Evolutionary conservation across 140 eudicot genomes (phyloP).

Genomic region (Flaveria floridana): DNA sequence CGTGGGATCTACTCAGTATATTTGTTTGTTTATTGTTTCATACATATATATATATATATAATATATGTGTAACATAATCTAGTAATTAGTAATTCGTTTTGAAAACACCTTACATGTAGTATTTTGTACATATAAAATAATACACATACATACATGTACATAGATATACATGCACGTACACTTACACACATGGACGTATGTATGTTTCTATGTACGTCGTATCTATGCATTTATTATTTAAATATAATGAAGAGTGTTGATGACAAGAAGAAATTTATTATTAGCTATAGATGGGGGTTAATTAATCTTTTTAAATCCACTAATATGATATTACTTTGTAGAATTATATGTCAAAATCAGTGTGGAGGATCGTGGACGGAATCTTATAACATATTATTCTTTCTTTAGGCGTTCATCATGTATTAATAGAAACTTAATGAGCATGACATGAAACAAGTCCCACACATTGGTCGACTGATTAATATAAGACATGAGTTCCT

Average conservation of each 20-base stretch:
- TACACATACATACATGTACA: too few relatives aligned
- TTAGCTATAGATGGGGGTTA: conserved; percentile 1
- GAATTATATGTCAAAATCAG: conserved; percentile 24
- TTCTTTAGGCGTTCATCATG: not conserved
- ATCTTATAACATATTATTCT: not conserved
- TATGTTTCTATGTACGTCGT: not conserved
- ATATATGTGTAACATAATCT: not conserved
- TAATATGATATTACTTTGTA: not conserved
- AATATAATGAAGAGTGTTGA: not conserved
- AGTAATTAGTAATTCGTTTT: not conserved
- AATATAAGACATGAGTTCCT: not conserved
- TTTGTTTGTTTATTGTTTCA: not conserved
- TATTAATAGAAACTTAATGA: not conserved
- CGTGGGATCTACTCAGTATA: not conserved
- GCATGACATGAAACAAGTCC: not conserved
- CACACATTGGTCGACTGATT: not conserved
- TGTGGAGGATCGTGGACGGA: conserved; percentile 16
- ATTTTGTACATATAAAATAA: not conserved
- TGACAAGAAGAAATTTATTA: not conserved
- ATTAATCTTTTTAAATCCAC: not conserved
- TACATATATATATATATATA: too few relatives aligned
- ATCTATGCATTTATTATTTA: not conserved
- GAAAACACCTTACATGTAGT: not conserved
- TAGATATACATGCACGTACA: not conserved
- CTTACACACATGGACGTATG: too few relatives aligned